Conservation (phyloP, 176 grass and related monocot species). For the Saccharum spontaneum region DNA sequence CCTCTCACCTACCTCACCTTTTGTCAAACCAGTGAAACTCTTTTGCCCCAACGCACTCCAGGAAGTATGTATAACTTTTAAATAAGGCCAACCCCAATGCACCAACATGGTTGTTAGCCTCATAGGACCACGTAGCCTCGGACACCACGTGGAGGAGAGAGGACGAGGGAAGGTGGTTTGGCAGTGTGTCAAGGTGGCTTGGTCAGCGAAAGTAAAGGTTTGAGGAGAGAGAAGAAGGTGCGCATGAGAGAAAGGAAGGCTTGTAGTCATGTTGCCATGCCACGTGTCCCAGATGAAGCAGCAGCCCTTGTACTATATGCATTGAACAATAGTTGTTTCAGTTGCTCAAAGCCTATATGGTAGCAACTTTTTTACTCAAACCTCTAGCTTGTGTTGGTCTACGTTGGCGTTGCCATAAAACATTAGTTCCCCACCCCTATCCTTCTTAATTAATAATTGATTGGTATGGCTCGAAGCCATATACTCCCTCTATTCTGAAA, state of each 20-base stretch:
- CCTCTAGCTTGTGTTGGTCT: neutral
- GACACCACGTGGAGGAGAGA: neutral
- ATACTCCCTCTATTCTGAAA: neutral
- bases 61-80: neutral
- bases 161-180: neutral
- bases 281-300: neutral
- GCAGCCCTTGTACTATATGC: neutral
- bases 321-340: neutral
- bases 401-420: neutral
- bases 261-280: neutral
- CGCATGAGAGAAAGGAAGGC: neutral
- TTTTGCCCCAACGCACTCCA: neutral
- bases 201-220: neutral
- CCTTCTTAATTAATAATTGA: neutral
- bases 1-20: neutral
- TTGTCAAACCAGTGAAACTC: neutral
- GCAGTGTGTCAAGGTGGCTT: neutral
- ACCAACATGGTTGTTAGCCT: neutral
- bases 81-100: neutral
- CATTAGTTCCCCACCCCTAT: neutral
- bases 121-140: neutral
- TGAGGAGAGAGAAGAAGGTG: neutral
- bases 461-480: neutral
- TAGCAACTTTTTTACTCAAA: neutral
- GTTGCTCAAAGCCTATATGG: neutral